Base-by-base conservation (phyloP, 306 rosid species). In the Casuarina cunninghamiana region DNA sequence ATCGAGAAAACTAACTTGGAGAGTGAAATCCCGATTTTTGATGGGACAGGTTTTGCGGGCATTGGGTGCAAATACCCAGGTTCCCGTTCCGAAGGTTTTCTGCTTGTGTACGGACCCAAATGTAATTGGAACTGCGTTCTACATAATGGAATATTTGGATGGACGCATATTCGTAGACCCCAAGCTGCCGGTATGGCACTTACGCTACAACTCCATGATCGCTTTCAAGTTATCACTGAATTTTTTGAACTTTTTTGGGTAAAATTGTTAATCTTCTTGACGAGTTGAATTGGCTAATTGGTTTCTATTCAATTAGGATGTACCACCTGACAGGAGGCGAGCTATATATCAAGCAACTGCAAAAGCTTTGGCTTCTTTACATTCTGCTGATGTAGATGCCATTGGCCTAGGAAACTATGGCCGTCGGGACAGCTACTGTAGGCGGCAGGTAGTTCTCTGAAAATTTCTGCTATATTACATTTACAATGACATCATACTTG, bases 61-160 rank as follows among this genome's bases (percentile, higher is more conserved):
- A 37, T 83, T 95, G 83, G 88, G 97, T 39, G 74, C 70, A 78
- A 81, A 87, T 50, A 88, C 97, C 13, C 69, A 81, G 54, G 93
- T 93, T 75, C 97, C 99, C 0, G 97, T 95, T 74, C 99, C 99
- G 6, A 88, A 90, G 76, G 97, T 84, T 55, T 85, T 87, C 81
- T 91, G 97, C 71, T 82, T 93, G 82, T 95, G 99, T 87, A 85
- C 91, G 70, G 97, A 95, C 79, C 73, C 94, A 16, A 73, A 86
- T 70, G 89, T 91, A 32, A 88, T 93, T 66, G 99, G 99, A 75
- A 91, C 97, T 46, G 77, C 90, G 12, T 95, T 95, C 85, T 95
- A 95, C 85, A 80, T 95, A 82, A 95, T 95, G 99, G 97, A 95
- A 83, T 95, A 54, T 83, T 80, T 95, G 93, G 91, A 95, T 44